phyloP scores from a whole-genome alignment of 495 filamentous ascomycete species.

The Talaromyces nanjingensis region DNA sequence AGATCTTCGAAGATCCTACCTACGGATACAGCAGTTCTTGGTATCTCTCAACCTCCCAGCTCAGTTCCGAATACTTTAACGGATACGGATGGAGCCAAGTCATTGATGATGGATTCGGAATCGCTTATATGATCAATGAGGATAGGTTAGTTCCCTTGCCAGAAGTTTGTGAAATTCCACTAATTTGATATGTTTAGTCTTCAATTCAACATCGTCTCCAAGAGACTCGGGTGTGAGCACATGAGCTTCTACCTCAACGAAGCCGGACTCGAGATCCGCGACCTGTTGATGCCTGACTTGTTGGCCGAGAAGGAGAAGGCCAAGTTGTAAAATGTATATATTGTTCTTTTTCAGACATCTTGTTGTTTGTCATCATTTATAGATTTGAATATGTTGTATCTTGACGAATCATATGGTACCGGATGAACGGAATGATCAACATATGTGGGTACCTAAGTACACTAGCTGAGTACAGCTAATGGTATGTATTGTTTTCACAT shows the following conservation, averaged over 20 bases:
- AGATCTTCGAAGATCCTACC: constrained; percentile 79
- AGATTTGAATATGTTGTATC: background rate
- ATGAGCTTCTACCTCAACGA: constrained; percentile 95
- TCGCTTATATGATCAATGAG: constrained; percentile 99
- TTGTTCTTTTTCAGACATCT: background rate
- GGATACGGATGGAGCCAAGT: constrained; percentile 99
- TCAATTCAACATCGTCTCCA: constrained; percentile 97
- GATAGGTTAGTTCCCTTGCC: constrained; percentile 48
- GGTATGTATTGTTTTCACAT: background rate
- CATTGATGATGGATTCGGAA: constrained; percentile 90
- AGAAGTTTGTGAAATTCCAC: background rate
- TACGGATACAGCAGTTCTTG: constrained; percentile 79
- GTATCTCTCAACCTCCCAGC: constrained; percentile 82
- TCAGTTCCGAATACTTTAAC: constrained; percentile 96
- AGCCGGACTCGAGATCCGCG: constrained; percentile 83
- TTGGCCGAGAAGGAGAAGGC: constrained; percentile 69
- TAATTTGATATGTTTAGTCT: constrained; percentile 46
- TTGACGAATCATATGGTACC: background rate
- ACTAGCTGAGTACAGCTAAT: background rate
- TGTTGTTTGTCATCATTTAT: background rate
- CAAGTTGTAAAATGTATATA: constrained; percentile 56
- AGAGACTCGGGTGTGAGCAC: constrained; percentile 80
- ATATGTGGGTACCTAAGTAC: background rate
- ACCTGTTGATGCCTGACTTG: constrained; percentile 76
- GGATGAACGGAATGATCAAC: background rate